Percentiles rank a stretch among this genome's conserved stretches.
Evolutionary conservation across 2,329 filamentous ascomycete genomes (phyloP).

Genomic region (Gyromitra esculenta): DNA sequence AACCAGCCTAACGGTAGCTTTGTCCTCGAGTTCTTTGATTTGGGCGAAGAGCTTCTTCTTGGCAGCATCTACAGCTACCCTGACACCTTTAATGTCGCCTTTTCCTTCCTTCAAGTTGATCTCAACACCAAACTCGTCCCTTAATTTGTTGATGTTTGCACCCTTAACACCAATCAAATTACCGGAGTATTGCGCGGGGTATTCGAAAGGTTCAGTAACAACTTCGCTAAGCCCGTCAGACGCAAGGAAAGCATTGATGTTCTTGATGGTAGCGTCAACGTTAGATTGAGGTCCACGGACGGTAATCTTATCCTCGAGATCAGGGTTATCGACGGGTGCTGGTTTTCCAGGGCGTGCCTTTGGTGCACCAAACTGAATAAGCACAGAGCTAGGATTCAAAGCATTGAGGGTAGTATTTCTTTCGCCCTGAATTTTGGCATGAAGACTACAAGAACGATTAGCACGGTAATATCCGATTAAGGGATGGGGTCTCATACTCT

Average conservation of each 20-base stretch:
- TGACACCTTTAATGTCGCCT: slow-evolving; percentile 93
- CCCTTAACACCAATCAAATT: slow-evolving; percentile 76
- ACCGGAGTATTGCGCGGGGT: slow-evolving; percentile 93
- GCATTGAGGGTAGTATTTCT: slow-evolving; percentile 58
- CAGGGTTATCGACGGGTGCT: slow-evolving; percentile 41
- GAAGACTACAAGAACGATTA: slow-evolving; percentile 62
- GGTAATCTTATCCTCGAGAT: slow-evolving; percentile 56
- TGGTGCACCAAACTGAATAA: slow-evolving; percentile 56
- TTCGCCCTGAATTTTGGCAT: slow-evolving; percentile 68
- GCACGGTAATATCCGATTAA: slow-evolving; percentile 10
- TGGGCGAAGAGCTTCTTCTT: slow-evolving; percentile 82
- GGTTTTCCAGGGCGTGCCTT: slow-evolving; percentile 54
- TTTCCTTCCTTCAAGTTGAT: slow-evolving; percentile 94
- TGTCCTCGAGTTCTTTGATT: slow-evolving; percentile 86
- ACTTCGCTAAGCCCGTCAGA: slow-evolving; percentile 66
- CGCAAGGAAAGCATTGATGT: slow-evolving; percentile 73
- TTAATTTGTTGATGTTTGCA: slow-evolving; percentile 74
- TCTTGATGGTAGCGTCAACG: slow-evolving; percentile 71
- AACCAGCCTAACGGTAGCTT: slow-evolving; percentile 85
- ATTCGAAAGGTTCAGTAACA: slow-evolving; percentile 80
- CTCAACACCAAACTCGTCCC: slow-evolving; percentile 76
- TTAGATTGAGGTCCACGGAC: slow-evolving; percentile 59
- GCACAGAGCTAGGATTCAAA: slow-evolving; percentile 56
- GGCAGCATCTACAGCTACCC: slow-evolving; percentile 89
- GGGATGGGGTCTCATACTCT: slow-evolving; percentile 53